Evolutionary conservation across 768 basidiomycete species (phyloP), one percentile per base, ranked within the genome.

Genomic region (Podaxis sp.): DNA sequence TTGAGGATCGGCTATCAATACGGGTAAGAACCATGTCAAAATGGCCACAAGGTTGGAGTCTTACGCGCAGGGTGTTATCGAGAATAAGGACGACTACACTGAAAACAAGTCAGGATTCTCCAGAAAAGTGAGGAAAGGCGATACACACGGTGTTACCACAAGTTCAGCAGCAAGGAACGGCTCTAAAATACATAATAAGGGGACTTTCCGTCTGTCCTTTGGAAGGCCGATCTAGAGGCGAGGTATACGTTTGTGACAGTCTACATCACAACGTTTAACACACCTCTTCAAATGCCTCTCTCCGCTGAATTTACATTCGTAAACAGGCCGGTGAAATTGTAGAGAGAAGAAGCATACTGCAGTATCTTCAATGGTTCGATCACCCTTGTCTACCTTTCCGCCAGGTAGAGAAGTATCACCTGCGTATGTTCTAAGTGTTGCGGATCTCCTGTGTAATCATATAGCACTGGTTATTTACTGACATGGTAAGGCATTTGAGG

Each of bases 281-380:
- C 59, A 93, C 94, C 84, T 96, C 94, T 74, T 96, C 94, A 63
- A 85, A 94, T 0, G 94, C 93, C 76, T 96, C 94, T 47, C 94
- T 82, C 58, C 94, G 77, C 93, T 94, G 58, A 0, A 59, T 13
- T 40, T 7, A 13, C 27, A 49, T 38, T 40, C 49, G 37, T 55
- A 22, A 53, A 37, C 60, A 19, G 37, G 5, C 59, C 13, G 11
- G 43, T 52, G 33, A 19, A 3, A n/a, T 27, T 41, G 43, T 22
- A 55, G 41, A 25, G n/a, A 57, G 50, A 63, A 13, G n/a, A 19
- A 17, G 78, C 86, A 67, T 71, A 94, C 93, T 19, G 93, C 94
- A 2, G 93, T 88, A 63, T 90, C 89, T 69, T 95, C 94, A 2
- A 87, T 76, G 43, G 82, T 85, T 65, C 68, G 71, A 71, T 96